phyloP scores from a whole-genome alignment of 805 yeast genomes.

The Saturnispora sekii region DNA sequence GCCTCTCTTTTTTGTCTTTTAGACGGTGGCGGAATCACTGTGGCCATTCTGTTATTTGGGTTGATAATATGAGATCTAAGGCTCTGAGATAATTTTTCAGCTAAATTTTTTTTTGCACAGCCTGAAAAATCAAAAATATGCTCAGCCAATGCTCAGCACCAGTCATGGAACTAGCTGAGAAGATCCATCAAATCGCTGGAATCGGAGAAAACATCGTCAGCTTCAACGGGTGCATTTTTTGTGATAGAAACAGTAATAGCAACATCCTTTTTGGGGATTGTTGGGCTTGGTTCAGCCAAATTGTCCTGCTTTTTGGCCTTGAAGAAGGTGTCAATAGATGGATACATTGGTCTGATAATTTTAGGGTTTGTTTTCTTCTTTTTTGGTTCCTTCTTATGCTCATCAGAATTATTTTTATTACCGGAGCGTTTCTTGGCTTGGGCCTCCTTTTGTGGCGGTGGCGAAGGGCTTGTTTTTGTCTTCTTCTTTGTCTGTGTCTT shows the following conservation, averaged over 20 bases:
- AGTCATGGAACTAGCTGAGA: not conserved
- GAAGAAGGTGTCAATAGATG: slow-evolving; percentile 6
- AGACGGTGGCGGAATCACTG: slow-evolving; percentile 86
- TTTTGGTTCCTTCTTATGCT: not conserved
- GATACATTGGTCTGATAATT: slow-evolving; percentile 6
- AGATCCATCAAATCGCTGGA: not conserved
- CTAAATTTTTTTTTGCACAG: slow-evolving; percentile 7
- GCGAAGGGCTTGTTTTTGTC: not conserved
- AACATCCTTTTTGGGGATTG: not conserved
- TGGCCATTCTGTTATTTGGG: slow-evolving; percentile 52
- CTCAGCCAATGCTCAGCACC: no score
- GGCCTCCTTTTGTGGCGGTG: not conserved
- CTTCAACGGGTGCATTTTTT: not conserved
- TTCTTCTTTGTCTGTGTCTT: not conserved
- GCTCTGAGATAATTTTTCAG: not conserved
- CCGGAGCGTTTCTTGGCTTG: not conserved
- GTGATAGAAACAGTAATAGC: not conserved
- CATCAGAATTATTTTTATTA: no score
- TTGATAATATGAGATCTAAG: not conserved
- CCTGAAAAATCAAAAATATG: not conserved
- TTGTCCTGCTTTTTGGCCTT: not conserved
- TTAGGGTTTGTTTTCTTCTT: not conserved
- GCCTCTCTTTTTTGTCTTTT: slow-evolving; percentile 80
- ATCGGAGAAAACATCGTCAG: not conserved
- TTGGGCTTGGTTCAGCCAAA: not conserved